Percentiles rank a stretch among this genome's conserved stretches.
Conservation (phyloP, 345 rosid species). For the Pseudoturritis turrita region DNA sequence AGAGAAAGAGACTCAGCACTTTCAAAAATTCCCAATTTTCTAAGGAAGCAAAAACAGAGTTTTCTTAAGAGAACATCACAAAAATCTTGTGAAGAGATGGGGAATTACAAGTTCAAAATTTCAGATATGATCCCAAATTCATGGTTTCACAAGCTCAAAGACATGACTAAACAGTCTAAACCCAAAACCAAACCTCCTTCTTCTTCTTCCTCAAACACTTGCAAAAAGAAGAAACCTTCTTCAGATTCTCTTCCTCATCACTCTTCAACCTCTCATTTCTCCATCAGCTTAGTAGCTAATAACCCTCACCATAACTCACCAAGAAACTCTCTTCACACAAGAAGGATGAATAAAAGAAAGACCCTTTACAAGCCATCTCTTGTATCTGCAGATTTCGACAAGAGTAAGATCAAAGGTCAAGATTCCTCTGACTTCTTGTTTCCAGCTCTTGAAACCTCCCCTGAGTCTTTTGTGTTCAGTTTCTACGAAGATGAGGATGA, state of each 20-base stretch:
- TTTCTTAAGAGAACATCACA: neutral
- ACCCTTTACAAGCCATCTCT: constrained; percentile 49
- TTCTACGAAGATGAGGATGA: constrained; percentile 18
- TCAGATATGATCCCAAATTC: constrained; percentile 71
- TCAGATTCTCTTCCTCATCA: constrained; percentile 18
- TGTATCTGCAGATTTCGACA: neutral
- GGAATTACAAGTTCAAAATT: constrained; percentile 54
- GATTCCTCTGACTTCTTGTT: constrained; percentile 30
- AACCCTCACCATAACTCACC: constrained; percentile 38
- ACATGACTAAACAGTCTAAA: constrained; percentile 38
- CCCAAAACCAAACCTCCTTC: constrained; percentile 14
- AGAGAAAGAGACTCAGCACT: neutral
- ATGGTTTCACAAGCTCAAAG: constrained; percentile 77
- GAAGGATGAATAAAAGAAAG: constrained; percentile 35
- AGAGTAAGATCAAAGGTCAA: constrained; percentile 13
- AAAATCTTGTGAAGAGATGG: constrained; percentile 38
- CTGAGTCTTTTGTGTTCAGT: constrained; percentile 23
- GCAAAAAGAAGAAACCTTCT: constrained; percentile 17
- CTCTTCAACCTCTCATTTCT: constrained; percentile 22
- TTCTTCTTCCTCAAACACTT: constrained; percentile 6
- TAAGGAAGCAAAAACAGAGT: neutral
- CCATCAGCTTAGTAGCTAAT: constrained; percentile 28
- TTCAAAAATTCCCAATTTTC: no score
- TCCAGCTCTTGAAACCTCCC: constrained; percentile 39
- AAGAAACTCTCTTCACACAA: constrained; percentile 38